Evolutionary conservation across 1,284 basidiomycete genomes (phyloP).

Genomic region (Rhodotorula glutinis): DNA sequence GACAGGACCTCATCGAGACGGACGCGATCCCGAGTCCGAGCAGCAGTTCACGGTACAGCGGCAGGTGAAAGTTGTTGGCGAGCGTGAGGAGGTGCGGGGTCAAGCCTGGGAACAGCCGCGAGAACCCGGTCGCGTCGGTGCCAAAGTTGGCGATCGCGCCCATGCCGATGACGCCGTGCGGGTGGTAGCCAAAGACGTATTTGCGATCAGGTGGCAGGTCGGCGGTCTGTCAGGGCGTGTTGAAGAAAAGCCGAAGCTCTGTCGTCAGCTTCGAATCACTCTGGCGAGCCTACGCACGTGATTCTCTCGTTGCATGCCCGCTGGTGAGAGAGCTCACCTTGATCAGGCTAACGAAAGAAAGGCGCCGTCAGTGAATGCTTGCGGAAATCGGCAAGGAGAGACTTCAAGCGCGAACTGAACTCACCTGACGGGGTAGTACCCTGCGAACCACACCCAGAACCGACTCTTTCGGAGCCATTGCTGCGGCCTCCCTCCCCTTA

Average conservation of each 20-base stretch:
- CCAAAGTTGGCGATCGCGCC: constrained; percentile 74
- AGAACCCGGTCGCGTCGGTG: constrained; percentile 94
- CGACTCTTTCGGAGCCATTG: constrained; percentile 68
- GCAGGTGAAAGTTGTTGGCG: constrained; percentile 79
- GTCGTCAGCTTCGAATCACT: too few relatives aligned
- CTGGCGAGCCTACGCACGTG: too few relatives aligned
- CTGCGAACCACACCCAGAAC: constrained; percentile 80
- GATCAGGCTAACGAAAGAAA: constrained; percentile 53
- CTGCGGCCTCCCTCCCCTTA: constrained; percentile 70
- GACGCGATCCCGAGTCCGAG: constrained; percentile 83
- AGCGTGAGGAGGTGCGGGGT: constrained; percentile 83
- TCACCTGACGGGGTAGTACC: constrained; percentile 87
- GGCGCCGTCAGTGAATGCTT: not conserved
- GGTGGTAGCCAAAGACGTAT: constrained; percentile 94
- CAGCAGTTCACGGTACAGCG: constrained; percentile 76
- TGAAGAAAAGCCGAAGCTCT: too few relatives aligned
- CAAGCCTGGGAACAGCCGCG: constrained; percentile 82
- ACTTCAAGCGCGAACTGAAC: constrained; percentile 48
- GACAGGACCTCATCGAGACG: constrained; percentile 84
- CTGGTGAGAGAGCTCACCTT: constrained; percentile 53
- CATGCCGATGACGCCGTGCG: constrained; percentile 94
- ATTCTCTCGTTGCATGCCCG: too few relatives aligned
- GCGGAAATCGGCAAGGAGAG: too few relatives aligned
- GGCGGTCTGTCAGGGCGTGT: constrained; percentile 54
- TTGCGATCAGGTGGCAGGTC: constrained; percentile 85